Conservation (phyloP, 768 basidiomycete genomes). For the Phallus indusiatus region DNA sequence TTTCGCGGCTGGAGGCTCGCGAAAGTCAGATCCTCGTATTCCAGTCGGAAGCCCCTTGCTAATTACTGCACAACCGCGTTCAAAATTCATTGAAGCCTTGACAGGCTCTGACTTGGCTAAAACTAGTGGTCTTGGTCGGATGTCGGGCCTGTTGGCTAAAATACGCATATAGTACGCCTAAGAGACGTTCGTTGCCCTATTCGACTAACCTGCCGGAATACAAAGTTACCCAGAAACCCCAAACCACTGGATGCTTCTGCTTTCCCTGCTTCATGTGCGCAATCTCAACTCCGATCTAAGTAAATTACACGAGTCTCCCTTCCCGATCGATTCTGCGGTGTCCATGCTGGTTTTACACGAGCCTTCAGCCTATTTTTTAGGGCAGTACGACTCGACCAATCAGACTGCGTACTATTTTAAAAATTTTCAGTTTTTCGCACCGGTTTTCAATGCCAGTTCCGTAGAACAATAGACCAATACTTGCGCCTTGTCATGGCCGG, state of each 20-base stretch:
- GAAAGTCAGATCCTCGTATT: slow-evolving; percentile 39
- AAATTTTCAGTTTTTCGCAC: neutral
- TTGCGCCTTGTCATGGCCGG: slow-evolving; percentile 17
- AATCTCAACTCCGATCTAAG: slow-evolving; percentile 19
- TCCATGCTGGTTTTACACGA: slow-evolving; percentile 53
- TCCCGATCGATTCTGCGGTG: slow-evolving; percentile 32
- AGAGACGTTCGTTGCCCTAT: neutral
- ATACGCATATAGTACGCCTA: slow-evolving; percentile 47
- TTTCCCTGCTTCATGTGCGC: slow-evolving; percentile 35
- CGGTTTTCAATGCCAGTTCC: neutral
- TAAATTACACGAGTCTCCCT: slow-evolving; percentile 15
- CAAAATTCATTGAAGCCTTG: slow-evolving; percentile 22
- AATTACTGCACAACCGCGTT: slow-evolving; percentile 8
- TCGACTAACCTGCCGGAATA: slow-evolving; percentile 12
- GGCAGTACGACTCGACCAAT: slow-evolving; percentile 7
- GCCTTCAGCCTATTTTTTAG: slow-evolving; percentile 43
- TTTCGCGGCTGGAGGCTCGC: slow-evolving; percentile 36
- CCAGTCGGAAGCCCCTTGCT: slow-evolving; percentile 39
- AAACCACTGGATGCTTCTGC: slow-evolving; percentile 41
- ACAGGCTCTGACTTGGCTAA: neutral
- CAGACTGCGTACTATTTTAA: slow-evolving; percentile 16
- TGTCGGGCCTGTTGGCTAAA: slow-evolving; percentile 29
- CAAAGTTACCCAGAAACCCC: slow-evolving; percentile 56
- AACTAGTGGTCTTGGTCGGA: slow-evolving; percentile 25
- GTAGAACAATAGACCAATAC: slow-evolving; percentile 9